Evolutionary conservation across 148 eudicot genomes (phyloP), one percentile per base, ranked within the genome.

Genomic region (Heliosperma pusillum): DNA sequence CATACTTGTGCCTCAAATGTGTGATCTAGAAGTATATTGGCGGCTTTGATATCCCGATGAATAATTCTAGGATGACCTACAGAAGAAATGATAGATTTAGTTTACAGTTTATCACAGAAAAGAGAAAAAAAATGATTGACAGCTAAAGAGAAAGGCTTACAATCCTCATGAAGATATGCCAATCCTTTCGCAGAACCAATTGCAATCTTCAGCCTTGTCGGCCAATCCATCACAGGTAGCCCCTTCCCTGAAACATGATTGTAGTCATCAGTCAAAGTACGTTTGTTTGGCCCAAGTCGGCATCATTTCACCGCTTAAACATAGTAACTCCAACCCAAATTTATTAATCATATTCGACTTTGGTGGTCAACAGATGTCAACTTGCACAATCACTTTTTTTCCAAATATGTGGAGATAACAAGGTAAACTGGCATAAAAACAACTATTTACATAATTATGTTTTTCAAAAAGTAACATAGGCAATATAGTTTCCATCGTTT

Each of bases 61-160:
- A 89, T 86, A 50, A 92, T 92, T 77, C 86, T 92, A 20, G 92
- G 97, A 86, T 92, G 93, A 75, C 97, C 97, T 92, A 83, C 75
- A 82, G 9, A 67, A n/a, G 61, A 21, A 82, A 61, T 66, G n/a
- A 50, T 3, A 75, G 16, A 26, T 58, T 80, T 63, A 56, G 8
- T 77, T 67, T 50, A 55, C 5, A 25, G 57, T 22, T 25, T 65
- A 67, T 25, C 70, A 73, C 12, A 5, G 24, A 40, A 76, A 72
- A 11, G 4, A 52, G 33, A 45, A 24, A 66, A 24, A 66, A 21
- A 52, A 36, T n/a, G 24, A 36, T 73, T 10, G 26, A 22, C 15
- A 53, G 12, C 53, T 13, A 33, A 67, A 22, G 73, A 63, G 40
- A 76, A 60, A 47, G 66, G 74, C 89, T 84, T 86, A 88, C 91